Base-by-base conservation (phyloP, 2,329 filamentous ascomycete genomes). In the Kalaharituber pfeilii region DNA sequence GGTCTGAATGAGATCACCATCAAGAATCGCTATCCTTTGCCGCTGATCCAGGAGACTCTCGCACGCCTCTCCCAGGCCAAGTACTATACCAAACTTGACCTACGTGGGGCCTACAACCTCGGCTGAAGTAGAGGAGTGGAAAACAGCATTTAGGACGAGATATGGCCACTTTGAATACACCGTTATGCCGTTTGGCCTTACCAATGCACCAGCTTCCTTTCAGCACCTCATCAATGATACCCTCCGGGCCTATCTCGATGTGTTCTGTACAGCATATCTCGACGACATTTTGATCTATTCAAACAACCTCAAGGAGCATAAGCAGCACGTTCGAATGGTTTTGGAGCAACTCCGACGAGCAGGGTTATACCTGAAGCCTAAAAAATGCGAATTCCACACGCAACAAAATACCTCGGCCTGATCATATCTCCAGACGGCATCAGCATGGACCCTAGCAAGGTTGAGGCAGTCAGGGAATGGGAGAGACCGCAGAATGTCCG, bases 201-300 rank as follows among this genome's bases (percentile, higher is more conserved):
- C 54, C 9, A 61, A 61, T 33, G 52, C 56, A n/a, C 56, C 56
- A 4, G 54, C 53, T 2, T 27, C 56, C 2, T 59, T 54, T 26
- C 52, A 59, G 27, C 29, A 25, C 13, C 8, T 56, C 25, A 64
- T 66, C 18, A 67, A 68, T 47, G 51, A 56, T 18, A 51, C 54
- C 2, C 55, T 67, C 6, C 6, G 44, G 2, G 33, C 56, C 2
- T 58, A 53, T 24, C 51, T 67, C 0, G 57, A 67, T 49, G 20
- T 57, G 3, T 63, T 36, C 15, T 56, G 56, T 30, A 51, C 64
- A 29, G 58, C 58, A 27, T 66, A 66, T 39, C 29, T 65, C 62
- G 1, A 42, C n/a, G n/a, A n/a, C n/a, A n/a, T n/a, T n/a, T n/a
- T n/a, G n/a, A n/a, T n/a, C n/a, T n/a, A n/a, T n/a, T n/a, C n/a